Conservation (phyloP, 176 grass and related monocot species). For the Oryza brachyantha region DNA sequence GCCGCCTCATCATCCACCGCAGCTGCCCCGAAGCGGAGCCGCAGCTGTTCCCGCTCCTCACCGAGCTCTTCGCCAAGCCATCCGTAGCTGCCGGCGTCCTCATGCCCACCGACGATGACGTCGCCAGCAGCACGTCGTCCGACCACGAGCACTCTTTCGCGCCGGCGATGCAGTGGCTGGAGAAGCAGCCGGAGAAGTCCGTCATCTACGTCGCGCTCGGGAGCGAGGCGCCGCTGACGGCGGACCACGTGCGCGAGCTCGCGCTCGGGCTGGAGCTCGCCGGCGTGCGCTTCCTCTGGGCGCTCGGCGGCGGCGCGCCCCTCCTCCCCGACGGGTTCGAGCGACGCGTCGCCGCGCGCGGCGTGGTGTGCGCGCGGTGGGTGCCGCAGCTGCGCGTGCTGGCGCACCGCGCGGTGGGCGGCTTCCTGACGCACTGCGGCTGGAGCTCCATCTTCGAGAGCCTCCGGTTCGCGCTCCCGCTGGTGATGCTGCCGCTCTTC, state of each 20-base stretch:
- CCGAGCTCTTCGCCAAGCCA: conserved; percentile 17
- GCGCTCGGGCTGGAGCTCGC: conserved; percentile 36
- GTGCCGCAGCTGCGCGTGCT: conserved; percentile 42
- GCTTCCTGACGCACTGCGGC: conserved; percentile 43
- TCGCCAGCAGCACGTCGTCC: too few species aligned
- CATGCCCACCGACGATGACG: neutral
- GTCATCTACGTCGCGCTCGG: conserved; percentile 48
- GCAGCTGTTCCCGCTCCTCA: neutral
- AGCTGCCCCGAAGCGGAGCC: conserved; percentile 32
- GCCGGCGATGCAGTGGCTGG: conserved; percentile 17
- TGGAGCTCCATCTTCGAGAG: conserved; percentile 42
- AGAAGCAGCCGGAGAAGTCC: neutral
- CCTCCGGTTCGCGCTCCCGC: conserved; percentile 32
- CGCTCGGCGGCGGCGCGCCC: neutral
- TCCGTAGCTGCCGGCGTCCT: conserved; percentile 33
- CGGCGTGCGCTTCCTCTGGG: conserved; percentile 44
- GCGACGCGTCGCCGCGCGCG: neutral
- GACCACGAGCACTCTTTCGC: neutral
- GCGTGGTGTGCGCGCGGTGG: conserved; percentile 26
- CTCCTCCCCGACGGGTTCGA: conserved; percentile 33
- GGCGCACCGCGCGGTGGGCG: conserved; percentile 28
- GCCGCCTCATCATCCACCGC: neutral
- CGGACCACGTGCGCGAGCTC: conserved; percentile 3
- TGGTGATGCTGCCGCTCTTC: conserved; percentile 40
- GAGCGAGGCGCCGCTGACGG: conserved; percentile 32